Evolutionary conservation across 108 stramenopile species (phyloP).

Genomic region (Discostella stelligeroides): DNA sequence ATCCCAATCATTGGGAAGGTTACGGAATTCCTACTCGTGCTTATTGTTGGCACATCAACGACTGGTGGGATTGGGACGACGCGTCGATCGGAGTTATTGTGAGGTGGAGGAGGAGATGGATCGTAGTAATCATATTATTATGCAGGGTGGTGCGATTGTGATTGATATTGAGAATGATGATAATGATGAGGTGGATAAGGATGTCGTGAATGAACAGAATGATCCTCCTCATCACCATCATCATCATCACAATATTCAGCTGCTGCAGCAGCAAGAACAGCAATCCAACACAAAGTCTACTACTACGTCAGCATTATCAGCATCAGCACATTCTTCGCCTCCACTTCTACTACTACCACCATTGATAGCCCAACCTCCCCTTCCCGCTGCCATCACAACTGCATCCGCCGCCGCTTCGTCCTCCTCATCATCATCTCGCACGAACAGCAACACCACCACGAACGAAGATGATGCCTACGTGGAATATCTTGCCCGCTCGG

Average conservation of each 20-base stretch:
- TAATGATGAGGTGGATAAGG: background rate
- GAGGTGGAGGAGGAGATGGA: background rate
- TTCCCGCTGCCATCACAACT: background rate
- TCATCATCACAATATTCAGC: slow-evolving; percentile 6
- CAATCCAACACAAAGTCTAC: slow-evolving; percentile 14
- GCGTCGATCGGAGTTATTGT: slow-evolving; percentile 68
- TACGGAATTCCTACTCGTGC: slow-evolving; percentile 75
- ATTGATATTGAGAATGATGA: background rate
- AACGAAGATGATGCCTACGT: slow-evolving; percentile 66
- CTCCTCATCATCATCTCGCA: slow-evolving; percentile 19
- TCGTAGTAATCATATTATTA: background rate
- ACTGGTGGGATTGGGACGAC: slow-evolving; percentile 79
- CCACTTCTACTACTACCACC: slow-evolving; percentile 15
- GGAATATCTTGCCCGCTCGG: slow-evolving; percentile 83
- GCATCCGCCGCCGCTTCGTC: slow-evolving; percentile 6
- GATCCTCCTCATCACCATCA: background rate
- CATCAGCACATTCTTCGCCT: no score
- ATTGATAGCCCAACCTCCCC: slow-evolving; percentile 6
- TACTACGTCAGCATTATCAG: no score
- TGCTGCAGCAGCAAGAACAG: slow-evolving; percentile 18
- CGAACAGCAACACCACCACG: slow-evolving; percentile 5
- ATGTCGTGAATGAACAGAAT: background rate
- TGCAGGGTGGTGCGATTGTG: background rate
- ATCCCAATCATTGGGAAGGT: slow-evolving; percentile 74
- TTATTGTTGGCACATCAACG: slow-evolving; percentile 76